Percentiles rank a stretch among this genome's conserved stretches.
phyloP scores from a whole-genome alignment of 2,329 filamentous ascomycete species.

The Pseudogymnoascus sp. region DNA sequence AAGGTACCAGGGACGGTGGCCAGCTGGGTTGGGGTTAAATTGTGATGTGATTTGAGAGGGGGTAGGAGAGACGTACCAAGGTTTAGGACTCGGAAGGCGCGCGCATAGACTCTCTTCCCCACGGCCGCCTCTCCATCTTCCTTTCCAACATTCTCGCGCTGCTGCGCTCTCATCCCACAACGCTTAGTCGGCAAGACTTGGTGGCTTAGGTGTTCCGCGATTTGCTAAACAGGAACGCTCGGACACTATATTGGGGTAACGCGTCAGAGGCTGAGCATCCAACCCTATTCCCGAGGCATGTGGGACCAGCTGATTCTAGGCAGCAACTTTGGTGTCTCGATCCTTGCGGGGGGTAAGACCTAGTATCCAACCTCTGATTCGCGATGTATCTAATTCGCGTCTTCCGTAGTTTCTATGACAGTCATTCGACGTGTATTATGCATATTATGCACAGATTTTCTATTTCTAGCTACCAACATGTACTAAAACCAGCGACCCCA shows the following conservation, averaged over 20 bases:
- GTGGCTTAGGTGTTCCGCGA: not conserved
- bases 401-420: not conserved
- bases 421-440: not conserved
- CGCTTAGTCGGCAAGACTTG: not conserved
- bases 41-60: not conserved
- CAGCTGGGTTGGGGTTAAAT: conserved; percentile 7
- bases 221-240: not conserved
- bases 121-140: too few species aligned
- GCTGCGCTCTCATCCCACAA: not conserved
- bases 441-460: not conserved
- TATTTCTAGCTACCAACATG: not conserved
- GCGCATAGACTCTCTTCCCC: not conserved
- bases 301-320: not conserved
- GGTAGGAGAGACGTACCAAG: conserved; percentile 11
- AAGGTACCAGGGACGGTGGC: conserved; percentile 22
- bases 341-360: not conserved
- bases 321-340: not conserved
- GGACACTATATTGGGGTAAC: not conserved
- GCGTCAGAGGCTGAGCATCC: not conserved
- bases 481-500: not conserved
- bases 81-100: too few species aligned
- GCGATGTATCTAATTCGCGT: not conserved
- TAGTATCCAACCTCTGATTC: not conserved
- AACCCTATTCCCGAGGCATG: not conserved
- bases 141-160: too few species aligned